phyloP scores from a whole-genome alignment of 2,329 filamentous ascomycete species.

The Taxawa tesnikishii region DNA sequence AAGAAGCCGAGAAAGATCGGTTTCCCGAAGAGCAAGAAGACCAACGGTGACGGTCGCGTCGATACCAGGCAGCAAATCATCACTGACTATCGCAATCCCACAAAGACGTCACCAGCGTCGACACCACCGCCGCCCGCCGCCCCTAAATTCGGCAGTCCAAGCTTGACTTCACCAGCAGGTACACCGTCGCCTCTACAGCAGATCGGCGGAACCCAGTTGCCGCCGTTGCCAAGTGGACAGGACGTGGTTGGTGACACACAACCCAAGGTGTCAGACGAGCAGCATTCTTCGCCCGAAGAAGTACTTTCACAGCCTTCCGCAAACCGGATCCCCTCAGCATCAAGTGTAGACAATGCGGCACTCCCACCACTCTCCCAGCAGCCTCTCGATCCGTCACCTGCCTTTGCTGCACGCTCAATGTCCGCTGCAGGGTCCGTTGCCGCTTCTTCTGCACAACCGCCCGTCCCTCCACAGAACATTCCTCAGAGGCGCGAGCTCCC shows the following conservation, averaged over 20 bases:
- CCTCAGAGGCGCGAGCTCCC: slow-evolving; percentile 5
- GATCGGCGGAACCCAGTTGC: no score
- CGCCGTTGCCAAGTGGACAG: no score
- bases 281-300: neutral
- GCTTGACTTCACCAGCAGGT: neutral
- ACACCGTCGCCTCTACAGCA: neutral
- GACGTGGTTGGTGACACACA: neutral
- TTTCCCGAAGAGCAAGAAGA: neutral
- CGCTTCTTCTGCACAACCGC: neutral
- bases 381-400: no score
- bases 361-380: no score
- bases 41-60: no score
- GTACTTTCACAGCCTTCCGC: neutral
- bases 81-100: no score
- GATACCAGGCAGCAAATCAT: no score
- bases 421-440: neutral
- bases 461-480: neutral
- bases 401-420: neutral
- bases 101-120: neutral
- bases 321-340: neutral
- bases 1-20: slow-evolving; percentile 17
- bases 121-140: neutral
- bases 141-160: neutral
- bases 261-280: neutral
- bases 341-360: no score